Evolutionary conservation across 345 rosid species (phyloP), one percentile per base, ranked within the genome.

Genomic region (Populus euphratica): DNA sequence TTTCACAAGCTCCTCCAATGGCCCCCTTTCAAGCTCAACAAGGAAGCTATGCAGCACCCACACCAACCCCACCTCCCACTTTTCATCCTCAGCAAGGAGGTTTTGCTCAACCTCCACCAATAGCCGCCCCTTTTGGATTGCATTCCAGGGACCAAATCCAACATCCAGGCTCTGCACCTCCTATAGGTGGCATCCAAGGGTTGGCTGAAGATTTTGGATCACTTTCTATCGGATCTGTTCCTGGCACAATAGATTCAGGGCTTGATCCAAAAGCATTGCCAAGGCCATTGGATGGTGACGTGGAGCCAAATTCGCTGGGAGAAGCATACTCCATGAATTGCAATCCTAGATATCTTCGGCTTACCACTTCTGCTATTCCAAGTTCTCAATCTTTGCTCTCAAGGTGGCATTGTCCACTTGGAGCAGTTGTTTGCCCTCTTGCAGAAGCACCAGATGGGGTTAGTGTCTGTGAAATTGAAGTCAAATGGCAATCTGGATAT

Each of bases 351-450:
- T 96, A 88, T 85, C 79, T 96, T 61, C 87, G 97, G 73, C 93
- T 96, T 76, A 94, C 98, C 20, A 94, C 99, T 33, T 82, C 85
- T 77, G 96, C 96, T 44, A 90, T 94, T 62, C 99, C 98, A 18
- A 90, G 86, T 85, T 92, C 99, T 62, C 93, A 91, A 75, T 96
- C 99, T 80, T 87, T 96, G 81, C 89, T 79, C 71, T 90, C 99
- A 65, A 90, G 97, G 91, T 96, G 99, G 99, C 98, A 96, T 87
- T 90, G 94, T 81, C 97, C 98, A 69, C 90, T 96, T 66, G 98
- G 98, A 80, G 99, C 99, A 52, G 93, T 96, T 79, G 98, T 96
- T 83, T 91, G 98, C 78, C 99, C 99, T 79, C 98, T 96, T 78
- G 98, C 98, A 16, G 97, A 94, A 89, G 78, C 92, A 87, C 93